Percentiles rank a stretch among this genome's conserved stretches.
phyloP scores from a whole-genome alignment of 2,329 filamentous ascomycete genomes.

The Escovopsis sp. region DNA sequence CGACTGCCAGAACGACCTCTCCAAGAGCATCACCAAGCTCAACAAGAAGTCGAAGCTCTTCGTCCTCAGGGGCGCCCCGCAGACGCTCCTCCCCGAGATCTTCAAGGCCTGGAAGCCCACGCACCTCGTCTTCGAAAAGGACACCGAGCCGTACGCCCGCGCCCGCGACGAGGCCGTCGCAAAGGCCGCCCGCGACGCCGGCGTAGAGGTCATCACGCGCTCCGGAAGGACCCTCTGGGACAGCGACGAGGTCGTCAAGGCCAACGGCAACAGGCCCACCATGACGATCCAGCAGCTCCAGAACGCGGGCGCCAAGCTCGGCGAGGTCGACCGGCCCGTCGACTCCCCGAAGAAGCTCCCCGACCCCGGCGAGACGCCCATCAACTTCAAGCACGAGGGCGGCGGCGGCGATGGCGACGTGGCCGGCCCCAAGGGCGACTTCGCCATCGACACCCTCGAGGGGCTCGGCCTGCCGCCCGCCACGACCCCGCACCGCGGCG shows the following conservation, averaged over 20 bases:
- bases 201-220: conserved; percentile 51
- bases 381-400: conserved; percentile 43
- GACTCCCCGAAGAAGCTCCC: conserved; percentile 45
- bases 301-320: conserved; percentile 46
- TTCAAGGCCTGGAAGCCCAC: conserved; percentile 61
- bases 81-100: conserved; percentile 56
- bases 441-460: conserved; percentile 53
- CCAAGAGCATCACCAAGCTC: conserved; percentile 49
- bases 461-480: conserved; percentile 54
- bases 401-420: conserved; percentile 39
- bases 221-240: conserved; percentile 60
- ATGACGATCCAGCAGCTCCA: conserved; percentile 60
- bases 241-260: conserved; percentile 51
- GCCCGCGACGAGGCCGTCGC: conserved; percentile 47
- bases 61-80: conserved; percentile 56
- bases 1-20: conserved; percentile 61
- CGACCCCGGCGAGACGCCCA: conserved; percentile 46
- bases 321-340: conserved; percentile 45
- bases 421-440: conserved; percentile 53
- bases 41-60: conserved; percentile 59
- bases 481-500: conserved; percentile 53
- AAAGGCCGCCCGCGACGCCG: conserved; percentile 45
- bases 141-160: conserved; percentile 58
- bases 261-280: conserved; percentile 54
- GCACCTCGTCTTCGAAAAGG: conserved; percentile 66